These are phyloP conservation scores for Candida railenensis DNA, from an alignment of 805 yeast genomes.

Conservation along the genomic window DNA sequence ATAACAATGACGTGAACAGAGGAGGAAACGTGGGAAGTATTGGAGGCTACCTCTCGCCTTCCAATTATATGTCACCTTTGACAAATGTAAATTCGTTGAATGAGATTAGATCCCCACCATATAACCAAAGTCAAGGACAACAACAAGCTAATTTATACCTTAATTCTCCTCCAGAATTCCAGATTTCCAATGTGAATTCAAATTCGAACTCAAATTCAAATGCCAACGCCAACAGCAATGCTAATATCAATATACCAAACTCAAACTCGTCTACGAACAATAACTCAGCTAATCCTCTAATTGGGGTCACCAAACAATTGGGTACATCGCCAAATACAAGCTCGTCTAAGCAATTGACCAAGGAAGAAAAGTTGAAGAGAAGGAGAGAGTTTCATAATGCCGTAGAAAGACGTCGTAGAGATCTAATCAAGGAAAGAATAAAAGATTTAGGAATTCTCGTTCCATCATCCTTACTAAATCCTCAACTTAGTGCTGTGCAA, in stretches of 20 bases:
- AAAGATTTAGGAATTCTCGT: slow-evolving; percentile 78
- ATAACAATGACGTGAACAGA: slow-evolving; percentile 10
- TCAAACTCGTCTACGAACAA: slow-evolving; percentile 10
- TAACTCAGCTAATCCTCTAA: neutral
- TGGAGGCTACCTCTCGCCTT: slow-evolving; percentile 25
- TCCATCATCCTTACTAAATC: slow-evolving; percentile 68
- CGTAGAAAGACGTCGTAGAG: slow-evolving; percentile 89
- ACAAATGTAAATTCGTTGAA: slow-evolving; percentile 27
- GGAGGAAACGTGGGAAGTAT: neutral
- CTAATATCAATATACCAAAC: slow-evolving; percentile 25
- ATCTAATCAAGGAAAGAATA: slow-evolving; percentile 83
- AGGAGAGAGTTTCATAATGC: slow-evolving; percentile 91
- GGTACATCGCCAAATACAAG: slow-evolving; percentile 32
- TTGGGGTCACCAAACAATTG: slow-evolving; percentile 11
- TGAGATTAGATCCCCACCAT: slow-evolving; percentile 35
- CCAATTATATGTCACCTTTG: slow-evolving; percentile 32
- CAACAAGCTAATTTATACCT: slow-evolving; percentile 22
- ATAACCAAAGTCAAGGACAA: slow-evolving; percentile 2
- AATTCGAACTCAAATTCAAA: neutral
- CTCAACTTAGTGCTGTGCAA: slow-evolving; percentile 43
- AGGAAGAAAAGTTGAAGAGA: slow-evolving; percentile 72
- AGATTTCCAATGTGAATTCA: neutral
- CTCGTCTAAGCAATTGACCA: slow-evolving; percentile 37
- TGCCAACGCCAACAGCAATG: slow-evolving; percentile 7
- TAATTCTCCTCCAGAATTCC: slow-evolving; percentile 36